Percentiles rank a stretch among this genome's conserved stretches.
These are phyloP conservation scores for Fraxinus velutina DNA, from an alignment of 305 asterid genomes.

Conservation along the genomic window DNA sequence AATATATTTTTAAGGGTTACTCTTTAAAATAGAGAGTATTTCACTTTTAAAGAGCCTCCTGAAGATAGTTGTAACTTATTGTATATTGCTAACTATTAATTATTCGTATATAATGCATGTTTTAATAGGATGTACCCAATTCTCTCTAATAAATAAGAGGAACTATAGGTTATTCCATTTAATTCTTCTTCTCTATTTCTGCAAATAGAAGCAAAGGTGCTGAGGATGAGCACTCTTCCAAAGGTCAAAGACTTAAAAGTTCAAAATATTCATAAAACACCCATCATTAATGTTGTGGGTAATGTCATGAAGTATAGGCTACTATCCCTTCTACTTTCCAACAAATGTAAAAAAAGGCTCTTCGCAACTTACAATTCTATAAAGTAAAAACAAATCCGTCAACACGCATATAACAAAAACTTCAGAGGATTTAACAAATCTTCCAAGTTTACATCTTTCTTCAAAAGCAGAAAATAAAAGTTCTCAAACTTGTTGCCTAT, in stretches of 20 bases:
- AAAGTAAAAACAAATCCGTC: not conserved
- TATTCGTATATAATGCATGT: not conserved
- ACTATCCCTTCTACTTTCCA: not conserved
- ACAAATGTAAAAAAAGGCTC: not conserved
- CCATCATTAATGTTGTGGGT: not conserved
- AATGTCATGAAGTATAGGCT: not conserved
- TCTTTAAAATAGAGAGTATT: not conserved
- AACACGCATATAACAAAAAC: not conserved
- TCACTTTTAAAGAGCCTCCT: not conserved
- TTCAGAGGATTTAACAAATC: not conserved
- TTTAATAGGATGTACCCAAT: not conserved
- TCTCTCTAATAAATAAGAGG: not conserved
- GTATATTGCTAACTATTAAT: not conserved
- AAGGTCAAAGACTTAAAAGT: not conserved
- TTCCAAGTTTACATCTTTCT: not conserved
- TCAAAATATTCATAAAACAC: not conserved
- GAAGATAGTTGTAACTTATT: not conserved
- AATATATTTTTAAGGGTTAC: not conserved
- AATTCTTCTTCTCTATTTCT: not conserved
- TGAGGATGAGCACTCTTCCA: not conserved
- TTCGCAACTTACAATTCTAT: not conserved
- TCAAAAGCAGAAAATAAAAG: not conserved
- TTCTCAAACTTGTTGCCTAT: not conserved
- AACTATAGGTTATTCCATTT: not conserved
- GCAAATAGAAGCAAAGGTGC: not conserved